Evolutionary conservation across 805 yeast genomes (phyloP), one percentile per base, ranked within the genome.

Genomic region (Naumovozyma baii): DNA sequence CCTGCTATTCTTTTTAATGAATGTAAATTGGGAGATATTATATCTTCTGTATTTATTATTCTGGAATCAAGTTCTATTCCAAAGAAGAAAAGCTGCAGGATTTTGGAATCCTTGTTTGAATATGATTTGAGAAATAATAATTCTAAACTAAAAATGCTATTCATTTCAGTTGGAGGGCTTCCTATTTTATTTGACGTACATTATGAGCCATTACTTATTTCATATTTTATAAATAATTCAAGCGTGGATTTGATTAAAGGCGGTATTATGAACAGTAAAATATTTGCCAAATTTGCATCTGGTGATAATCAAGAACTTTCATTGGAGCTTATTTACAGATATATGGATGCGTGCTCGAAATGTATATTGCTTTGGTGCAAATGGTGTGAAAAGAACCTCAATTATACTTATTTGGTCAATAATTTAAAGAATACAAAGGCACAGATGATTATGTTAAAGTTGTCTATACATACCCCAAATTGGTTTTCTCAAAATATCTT

Each of bases 91-190:
- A 31, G 44, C 28, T 34, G 15, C 13, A 39, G 26, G n/a, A 13
- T 37, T 9, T 31, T 38, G 28, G 31, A 16, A 3, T 28, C 48
- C 1, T 17, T 59, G n/a, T 40, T 59, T 14, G 44, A 47, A 10
- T 50, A 48, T 31, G 62, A 57, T 39, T 25, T 32, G 20, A 45
- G 39, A 15, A 39, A 36, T 20, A 56, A 49, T 39, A 44, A 40
- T 18, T 50, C 54, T 8, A 35, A 42, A n/a, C 29, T 59, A 20
- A 49, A 47, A 28, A 36, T 44, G 20, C 31, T 35, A 20, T 53
- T 57, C 34, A 39, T 53, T 15, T 29, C 44, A 13, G 36, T 50
- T 40, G 63, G 63, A 17, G 62, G 62, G 5, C 18, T 55, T 4
- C 48, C 54, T 5, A 31, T 38, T 5, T 34, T 55, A 16, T 22